Percentiles rank a stretch among this genome's conserved stretches.
phyloP scores from a whole-genome alignment of 148 eudicot species.

The Fagopyrum esculentum region DNA sequence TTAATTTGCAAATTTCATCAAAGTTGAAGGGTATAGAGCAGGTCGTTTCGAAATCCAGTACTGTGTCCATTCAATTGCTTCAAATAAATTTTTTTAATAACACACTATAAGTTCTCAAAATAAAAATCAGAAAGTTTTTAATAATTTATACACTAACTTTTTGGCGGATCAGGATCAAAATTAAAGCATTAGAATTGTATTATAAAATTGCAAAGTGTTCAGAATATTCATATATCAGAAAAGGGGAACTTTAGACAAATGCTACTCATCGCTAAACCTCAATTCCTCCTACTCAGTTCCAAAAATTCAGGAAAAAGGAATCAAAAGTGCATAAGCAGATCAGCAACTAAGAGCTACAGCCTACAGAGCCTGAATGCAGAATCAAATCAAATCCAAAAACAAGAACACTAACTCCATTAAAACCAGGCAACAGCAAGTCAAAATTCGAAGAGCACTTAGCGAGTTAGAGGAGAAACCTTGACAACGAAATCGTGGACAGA shows the following conservation, averaged over 20 bases:
- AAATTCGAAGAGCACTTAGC: background rate
- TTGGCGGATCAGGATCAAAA: too few relatives aligned
- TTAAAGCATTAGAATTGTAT: background rate
- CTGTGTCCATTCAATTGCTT: too few relatives aligned
- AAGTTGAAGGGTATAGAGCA: too few relatives aligned
- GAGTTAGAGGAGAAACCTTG: background rate
- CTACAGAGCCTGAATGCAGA: background rate
- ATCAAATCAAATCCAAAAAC: background rate
- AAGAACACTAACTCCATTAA: too few relatives aligned
- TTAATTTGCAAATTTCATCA: too few relatives aligned
- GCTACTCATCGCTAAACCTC: background rate
- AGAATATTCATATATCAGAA: background rate
- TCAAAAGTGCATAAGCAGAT: too few relatives aligned
- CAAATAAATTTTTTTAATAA: too few relatives aligned
- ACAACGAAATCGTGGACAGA: conserved; percentile 7
- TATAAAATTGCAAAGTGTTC: background rate
- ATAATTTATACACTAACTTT: too few relatives aligned
- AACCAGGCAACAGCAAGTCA: background rate
- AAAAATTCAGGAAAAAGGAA: background rate
- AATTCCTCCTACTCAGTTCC: background rate
- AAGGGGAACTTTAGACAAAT: background rate
- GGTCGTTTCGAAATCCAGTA: too few relatives aligned
- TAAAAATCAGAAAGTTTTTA: too few relatives aligned
- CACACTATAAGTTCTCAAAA: too few relatives aligned
- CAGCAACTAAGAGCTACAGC: too few relatives aligned